These are phyloP conservation scores for Saposhnikovia divaricata DNA, from an alignment of 129 eudicot species.

Conservation along the genomic window DNA sequence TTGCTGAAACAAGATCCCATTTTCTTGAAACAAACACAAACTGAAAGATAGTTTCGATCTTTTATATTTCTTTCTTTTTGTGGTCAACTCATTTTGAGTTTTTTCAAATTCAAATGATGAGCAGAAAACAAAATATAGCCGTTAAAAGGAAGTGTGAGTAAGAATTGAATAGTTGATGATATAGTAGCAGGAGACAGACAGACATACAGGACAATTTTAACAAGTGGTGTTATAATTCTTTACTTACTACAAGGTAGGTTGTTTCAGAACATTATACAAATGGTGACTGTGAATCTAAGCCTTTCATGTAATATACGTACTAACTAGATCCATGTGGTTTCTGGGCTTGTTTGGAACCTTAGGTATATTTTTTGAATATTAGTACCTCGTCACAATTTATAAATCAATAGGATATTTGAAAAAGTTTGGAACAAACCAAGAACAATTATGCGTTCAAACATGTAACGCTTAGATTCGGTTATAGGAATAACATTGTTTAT, in stretches of 20 bases:
- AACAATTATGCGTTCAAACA: not conserved
- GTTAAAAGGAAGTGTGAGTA: not conserved
- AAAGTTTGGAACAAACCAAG: not conserved
- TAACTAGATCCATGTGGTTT: not conserved
- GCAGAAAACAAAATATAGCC: not conserved
- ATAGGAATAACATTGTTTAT: not conserved
- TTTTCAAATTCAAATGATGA: not conserved
- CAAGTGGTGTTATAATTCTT: too few relatives aligned
- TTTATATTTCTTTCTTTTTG: too few relatives aligned
- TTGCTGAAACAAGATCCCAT: slow-evolving; percentile 89
- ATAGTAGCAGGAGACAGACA: not conserved
- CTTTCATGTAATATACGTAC: not conserved
- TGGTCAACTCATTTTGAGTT: not conserved
- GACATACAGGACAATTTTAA: not conserved
- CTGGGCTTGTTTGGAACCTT: not conserved
- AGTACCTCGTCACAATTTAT: not conserved
- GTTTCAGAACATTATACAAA: not conserved
- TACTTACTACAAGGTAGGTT: not conserved
- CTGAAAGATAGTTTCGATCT: not conserved
- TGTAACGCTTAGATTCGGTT: not conserved
- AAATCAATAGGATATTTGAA: not conserved
- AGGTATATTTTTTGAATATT: not conserved
- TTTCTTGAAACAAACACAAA: slow-evolving; percentile 10
- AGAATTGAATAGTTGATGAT: not conserved
- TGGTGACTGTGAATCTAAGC: not conserved